Evolutionary conservation across 2,329 filamentous ascomycete genomes (phyloP).

Genomic region (Aphanoascus verrucosus): DNA sequence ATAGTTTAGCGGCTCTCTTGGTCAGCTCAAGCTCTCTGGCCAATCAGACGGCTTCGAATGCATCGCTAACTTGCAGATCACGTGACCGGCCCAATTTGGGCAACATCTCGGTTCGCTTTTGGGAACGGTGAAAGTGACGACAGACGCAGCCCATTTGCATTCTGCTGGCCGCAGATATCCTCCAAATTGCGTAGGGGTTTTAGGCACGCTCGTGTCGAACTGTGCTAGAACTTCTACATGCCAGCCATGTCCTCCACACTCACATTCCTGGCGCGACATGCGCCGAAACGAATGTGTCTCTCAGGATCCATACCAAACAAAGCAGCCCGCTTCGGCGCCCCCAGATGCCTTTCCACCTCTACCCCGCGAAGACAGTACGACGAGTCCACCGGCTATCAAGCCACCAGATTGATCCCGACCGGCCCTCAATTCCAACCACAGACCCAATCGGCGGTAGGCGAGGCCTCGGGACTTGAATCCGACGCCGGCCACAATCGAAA

Average conservation of each 20-base stretch:
- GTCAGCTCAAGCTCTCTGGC: not conserved
- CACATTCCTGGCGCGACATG: conserved; percentile 49
- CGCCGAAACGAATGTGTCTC: conserved; percentile 49
- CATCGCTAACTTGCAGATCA: not conserved
- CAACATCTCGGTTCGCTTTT: conserved; percentile 9
- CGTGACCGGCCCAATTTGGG: conserved; percentile 1
- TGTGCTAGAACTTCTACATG: conserved; percentile 18
- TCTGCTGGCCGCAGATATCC: conserved; percentile 9
- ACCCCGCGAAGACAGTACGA: conserved; percentile 45
- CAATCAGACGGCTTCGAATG: conserved; percentile 8
- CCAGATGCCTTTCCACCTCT: conserved; percentile 47
- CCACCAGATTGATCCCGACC: conserved; percentile 47
- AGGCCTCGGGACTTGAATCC: conserved; percentile 36
- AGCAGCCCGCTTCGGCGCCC: conserved; percentile 35
- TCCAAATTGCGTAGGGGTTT: conserved; percentile 29
- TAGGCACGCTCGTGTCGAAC: conserved; percentile 24
- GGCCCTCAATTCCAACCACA: conserved; percentile 41
- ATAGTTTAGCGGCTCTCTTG: not conserved
- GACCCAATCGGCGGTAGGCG: not conserved
- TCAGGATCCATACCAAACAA: conserved; percentile 33
- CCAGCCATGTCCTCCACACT: conserved; percentile 49
- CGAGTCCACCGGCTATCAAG: conserved; percentile 36
- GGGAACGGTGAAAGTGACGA: not conserved
- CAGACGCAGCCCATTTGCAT: conserved; percentile 1
- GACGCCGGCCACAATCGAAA: conserved; percentile 52